Evolutionary conservation across 1,139 yeast genomes (phyloP).

Genomic region (Saccharomycopsis hybrid): DNA sequence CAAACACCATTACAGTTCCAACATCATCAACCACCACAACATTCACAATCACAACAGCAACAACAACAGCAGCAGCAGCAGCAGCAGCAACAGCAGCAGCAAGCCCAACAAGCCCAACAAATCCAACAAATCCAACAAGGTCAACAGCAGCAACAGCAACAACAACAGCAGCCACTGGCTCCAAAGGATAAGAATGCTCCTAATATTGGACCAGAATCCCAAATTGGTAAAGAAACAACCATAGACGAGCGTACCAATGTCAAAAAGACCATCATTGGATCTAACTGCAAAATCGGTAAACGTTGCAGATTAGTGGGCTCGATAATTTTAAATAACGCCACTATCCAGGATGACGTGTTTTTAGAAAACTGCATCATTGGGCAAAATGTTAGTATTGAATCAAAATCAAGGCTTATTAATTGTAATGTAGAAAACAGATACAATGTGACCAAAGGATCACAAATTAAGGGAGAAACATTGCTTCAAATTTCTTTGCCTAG

Average conservation of each 20-base stretch:
- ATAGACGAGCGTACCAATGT: slow-evolving; percentile 79
- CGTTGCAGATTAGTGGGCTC: slow-evolving; percentile 86
- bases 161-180: slow-evolving; percentile 23
- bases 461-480: slow-evolving; percentile 78
- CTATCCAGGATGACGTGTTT: slow-evolving; percentile 67
- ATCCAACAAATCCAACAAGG: slow-evolving; percentile 7
- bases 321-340: slow-evolving; percentile 64
- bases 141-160: slow-evolving; percentile 21
- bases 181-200: slow-evolving; percentile 56
- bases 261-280: slow-evolving; percentile 76
- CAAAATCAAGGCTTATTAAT: slow-evolving; percentile 56
- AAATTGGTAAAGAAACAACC: slow-evolving; percentile 52
- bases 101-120: slow-evolving; percentile 26
- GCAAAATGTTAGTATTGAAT: slow-evolving; percentile 49
- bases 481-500: slow-evolving; percentile 42
- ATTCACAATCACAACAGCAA: no score
- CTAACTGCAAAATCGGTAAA: slow-evolving; percentile 72
- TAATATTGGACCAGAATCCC: slow-evolving; percentile 81
- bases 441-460: slow-evolving; percentile 53
- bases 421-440: slow-evolving; percentile 84
- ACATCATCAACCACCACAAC: slow-evolving; percentile 22
- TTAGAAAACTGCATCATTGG: slow-evolving; percentile 91
- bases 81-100: slow-evolving; percentile 13
- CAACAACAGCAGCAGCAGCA: slow-evolving; percentile 8
- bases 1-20: slow-evolving; percentile 22